Evolutionary conservation across 768 basidiomycete genomes (phyloP).

Genomic region (Boletus sp.): DNA sequence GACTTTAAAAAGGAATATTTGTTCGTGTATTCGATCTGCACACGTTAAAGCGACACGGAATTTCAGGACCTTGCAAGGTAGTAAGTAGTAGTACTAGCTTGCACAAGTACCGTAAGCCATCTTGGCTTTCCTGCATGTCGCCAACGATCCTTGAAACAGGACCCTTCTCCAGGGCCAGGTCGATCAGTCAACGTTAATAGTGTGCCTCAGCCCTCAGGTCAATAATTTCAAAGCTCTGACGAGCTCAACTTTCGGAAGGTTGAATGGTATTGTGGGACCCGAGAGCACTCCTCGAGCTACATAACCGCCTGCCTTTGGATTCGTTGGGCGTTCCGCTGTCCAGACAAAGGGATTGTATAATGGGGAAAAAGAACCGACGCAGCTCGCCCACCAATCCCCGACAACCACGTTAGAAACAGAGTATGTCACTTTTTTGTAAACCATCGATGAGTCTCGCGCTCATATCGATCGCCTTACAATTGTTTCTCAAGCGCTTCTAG

Average conservation of each 20-base stretch:
- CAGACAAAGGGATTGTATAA: slow-evolving; percentile 10
- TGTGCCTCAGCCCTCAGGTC: background rate
- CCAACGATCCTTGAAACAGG: background rate
- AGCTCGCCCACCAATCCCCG: slow-evolving; percentile 10
- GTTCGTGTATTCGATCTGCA: no score
- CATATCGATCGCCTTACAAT: slow-evolving; percentile 44
- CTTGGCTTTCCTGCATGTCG: background rate
- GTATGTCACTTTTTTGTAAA: slow-evolving; percentile 5
- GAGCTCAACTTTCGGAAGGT: background rate
- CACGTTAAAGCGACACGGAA: no score
- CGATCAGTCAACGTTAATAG: background rate
- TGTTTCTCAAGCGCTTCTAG: slow-evolving; percentile 38
- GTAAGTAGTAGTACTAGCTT: no score
- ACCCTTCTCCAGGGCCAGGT: background rate
- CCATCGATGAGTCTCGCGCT: slow-evolving; percentile 27
- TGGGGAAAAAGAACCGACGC: slow-evolving; percentile 7
- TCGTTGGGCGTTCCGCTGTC: background rate
- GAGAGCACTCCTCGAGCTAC: background rate
- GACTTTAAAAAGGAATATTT: no score
- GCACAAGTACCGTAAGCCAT: background rate
- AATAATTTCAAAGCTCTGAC: background rate
- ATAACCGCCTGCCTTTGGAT: background rate
- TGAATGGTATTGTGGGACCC: background rate
- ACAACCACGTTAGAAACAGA: slow-evolving; percentile 1
- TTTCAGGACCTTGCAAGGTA: no score